Evolutionary conservation across 495 filamentous ascomycete species (phyloP).

Genomic region (Ramalina intermedia): DNA sequence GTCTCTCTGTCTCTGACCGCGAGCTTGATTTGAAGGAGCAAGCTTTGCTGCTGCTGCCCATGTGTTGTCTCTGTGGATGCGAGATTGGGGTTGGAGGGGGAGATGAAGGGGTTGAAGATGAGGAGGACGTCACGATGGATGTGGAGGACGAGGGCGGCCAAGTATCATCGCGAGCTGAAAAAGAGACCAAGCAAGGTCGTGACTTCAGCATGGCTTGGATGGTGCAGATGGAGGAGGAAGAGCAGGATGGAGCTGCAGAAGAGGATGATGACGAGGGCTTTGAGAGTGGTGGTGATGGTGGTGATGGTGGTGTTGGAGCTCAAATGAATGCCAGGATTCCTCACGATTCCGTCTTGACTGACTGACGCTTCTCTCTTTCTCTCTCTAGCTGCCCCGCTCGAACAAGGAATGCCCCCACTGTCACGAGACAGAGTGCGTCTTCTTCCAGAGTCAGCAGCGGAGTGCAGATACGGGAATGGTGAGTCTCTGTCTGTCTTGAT

Average conservation of each 20-base stretch:
- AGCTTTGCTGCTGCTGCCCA: no score
- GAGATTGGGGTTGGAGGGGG: constrained; percentile 13
- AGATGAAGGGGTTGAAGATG: constrained; percentile 19
- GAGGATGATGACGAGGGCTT: constrained; percentile 8
- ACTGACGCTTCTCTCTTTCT: not conserved
- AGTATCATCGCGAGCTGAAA: not conserved
- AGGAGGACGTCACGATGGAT: constrained; percentile 23
- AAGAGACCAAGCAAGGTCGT: not conserved
- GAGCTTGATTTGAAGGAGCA: no score
- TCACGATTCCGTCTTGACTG: no score
- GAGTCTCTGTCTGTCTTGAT: constrained; percentile 19
- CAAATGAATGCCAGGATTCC: not conserved
- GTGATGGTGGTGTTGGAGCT: not conserved
- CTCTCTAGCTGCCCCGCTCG: constrained; percentile 65
- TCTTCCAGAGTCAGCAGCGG: constrained; percentile 96
- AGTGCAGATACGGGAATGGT: constrained; percentile 98
- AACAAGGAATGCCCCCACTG: constrained; percentile 73
- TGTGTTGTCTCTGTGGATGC: constrained; percentile 16
- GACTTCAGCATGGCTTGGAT: not conserved
- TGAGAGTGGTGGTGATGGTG: not conserved
- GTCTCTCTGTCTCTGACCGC: constrained; percentile 17
- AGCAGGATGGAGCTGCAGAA: not conserved
- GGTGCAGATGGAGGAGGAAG: constrained; percentile 12
- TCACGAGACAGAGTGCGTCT: constrained; percentile 75
- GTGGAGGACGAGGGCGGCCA: not conserved